Conservation (phyloP, 73 alveolate genomes). For the Effrenium voratum region DNA sequence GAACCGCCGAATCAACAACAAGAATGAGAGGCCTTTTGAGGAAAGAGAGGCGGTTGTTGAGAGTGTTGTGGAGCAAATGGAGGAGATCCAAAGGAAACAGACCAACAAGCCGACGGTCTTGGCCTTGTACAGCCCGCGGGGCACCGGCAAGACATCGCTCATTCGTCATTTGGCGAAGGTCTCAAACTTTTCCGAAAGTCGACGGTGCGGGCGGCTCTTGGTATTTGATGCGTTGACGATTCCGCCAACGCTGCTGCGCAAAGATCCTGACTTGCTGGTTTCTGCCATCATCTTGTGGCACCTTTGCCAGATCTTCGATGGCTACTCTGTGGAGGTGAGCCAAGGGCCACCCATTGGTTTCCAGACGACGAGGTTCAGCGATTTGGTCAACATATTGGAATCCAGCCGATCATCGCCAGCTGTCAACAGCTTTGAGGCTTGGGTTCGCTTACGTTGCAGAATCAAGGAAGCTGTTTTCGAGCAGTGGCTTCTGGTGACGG, state of each 20-base stretch:
- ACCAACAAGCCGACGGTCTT: neutral
- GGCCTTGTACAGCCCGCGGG: neutral
- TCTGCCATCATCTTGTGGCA: neutral
- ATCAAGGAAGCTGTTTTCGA: neutral
- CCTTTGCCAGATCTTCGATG: neutral
- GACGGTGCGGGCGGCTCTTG: neutral
- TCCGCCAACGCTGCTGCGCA: neutral
- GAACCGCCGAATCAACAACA: constrained; percentile 19
- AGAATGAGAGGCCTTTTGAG: neutral
- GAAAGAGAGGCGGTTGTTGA: neutral
- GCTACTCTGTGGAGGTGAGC: neutral
- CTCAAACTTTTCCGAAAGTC: neutral
- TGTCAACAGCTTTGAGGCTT: constrained; percentile 6
- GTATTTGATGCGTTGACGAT: neutral
- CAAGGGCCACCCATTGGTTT: neutral
- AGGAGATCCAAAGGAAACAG: neutral
- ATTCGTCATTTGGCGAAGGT: neutral
- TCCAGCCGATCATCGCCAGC: too few species aligned
- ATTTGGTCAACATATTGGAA: too few species aligned
- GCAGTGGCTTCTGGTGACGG: constrained; percentile 46
- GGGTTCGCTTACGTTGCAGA: constrained; percentile 44
- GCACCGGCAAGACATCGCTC: constrained; percentile 19
- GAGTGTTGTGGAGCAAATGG: neutral
- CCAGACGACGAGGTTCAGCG: too few species aligned
- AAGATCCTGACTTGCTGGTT: neutral